Evolutionary conservation across 2,329 filamentous ascomycete species (phyloP), one percentile per base, ranked within the genome.

Genomic region (Aspergillus aculeatinus): DNA sequence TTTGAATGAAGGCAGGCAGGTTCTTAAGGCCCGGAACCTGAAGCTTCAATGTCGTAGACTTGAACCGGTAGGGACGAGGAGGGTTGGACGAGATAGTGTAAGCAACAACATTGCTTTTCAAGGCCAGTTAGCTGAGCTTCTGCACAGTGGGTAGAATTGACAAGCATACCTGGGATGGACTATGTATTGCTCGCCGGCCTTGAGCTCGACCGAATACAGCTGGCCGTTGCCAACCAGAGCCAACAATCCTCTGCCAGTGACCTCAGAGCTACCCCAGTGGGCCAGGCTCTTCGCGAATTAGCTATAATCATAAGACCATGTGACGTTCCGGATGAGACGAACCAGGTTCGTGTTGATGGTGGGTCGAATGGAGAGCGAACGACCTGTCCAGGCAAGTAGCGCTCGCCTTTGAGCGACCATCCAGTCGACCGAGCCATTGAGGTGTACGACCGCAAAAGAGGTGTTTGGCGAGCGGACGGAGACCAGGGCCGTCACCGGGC

Each of bases 391-490:
- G 57, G 95, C 95, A n/a, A 98, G 82, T 56, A 99, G 82, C 1
- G 92, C 92, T 65, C 91, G 89, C 63, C 91, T 85, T 74, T 98
- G 93, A 6, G 91, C 85, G 9, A 99, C 81, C 82, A 96, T 91
- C 94, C 95, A 99, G 78, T 99, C 95, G 60, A 92, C 88, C 4
- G 92, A 92, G 60, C 95, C 95, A 79, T 99, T 92, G 54, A 99
- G 85, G 73, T 94, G 90, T 27, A 99, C 83, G 7, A 96, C 87
- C 12, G 90, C 88, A 68, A 99, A 93, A 5, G 92, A 93, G 0
- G 93, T 95, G 55, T 89, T 87, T 4, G 91, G 87, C 5, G 92
- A 92, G 74, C 92, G 95, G 25, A 94, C 92, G 31, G 91, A 90
- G 68, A 99, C 89, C 64, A 99, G 81, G 33, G 92, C 92, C 48